Base-by-base conservation (phyloP, 768 basidiomycete species). In the Agrocybe chaxingu region DNA sequence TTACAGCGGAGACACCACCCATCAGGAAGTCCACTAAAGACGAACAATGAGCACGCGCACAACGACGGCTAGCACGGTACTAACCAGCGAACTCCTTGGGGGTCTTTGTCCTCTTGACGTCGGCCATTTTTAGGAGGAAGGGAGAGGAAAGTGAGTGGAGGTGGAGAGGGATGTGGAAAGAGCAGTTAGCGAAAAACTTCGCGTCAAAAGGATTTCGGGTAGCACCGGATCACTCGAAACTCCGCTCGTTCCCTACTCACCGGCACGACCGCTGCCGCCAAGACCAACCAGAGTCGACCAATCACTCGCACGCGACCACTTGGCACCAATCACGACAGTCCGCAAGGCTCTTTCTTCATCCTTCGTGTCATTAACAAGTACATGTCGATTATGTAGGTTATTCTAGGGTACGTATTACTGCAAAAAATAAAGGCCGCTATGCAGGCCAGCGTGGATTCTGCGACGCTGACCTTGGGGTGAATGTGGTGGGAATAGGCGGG, bases 1-100 rank as follows among this genome's bases (percentile, higher is more conserved):
- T 44, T 70, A 91, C 89, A 64, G 91, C 89, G 57, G 90, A 92
- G 63, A 92, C 88, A 86, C 91, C 92, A 70, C 92, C 92, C 92
- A 95, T 95, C 76, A 94, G 69, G 83, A 95, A 95, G 71, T 95
- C 92, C 66, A 82, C 92, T 92, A 63, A 51, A 67, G 52, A 57
- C 43, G 42, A 51, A 55, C 35, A 32, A 42, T 60, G 55, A 56
- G 54, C 45, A 53, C 54, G 31, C 57, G 16, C 44, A 57, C 48
- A 29, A 52, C 44, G 54, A 51, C 46, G 33, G 7, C 47, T 12
- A 10, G 40, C 12, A 35, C 7, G 3, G 54, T 49, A 79, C 81
- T 50, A 31, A 92, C 90, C 72, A 63, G 88, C 81, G 77, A 98
- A 97, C 8, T 96, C 93, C 83, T 90, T 83, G 55, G 90, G 89